Conservation (phyloP, 2,329 filamentous ascomycete species). For the Colletotrichum musae region DNA sequence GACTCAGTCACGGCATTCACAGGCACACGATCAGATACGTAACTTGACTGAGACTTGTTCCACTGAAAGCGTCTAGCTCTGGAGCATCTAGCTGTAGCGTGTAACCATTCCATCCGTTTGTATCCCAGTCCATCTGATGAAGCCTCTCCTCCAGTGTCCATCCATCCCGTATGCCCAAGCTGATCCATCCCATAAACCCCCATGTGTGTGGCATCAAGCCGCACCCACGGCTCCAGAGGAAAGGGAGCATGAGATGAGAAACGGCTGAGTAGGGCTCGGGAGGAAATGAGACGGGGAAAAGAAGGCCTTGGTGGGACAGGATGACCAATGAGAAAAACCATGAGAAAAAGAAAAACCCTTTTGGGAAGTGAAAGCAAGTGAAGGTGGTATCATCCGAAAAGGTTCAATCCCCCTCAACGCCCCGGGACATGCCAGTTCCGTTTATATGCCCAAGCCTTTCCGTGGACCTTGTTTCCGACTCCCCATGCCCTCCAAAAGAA, state of each 20-base stretch:
- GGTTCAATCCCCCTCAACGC: slow-evolving; percentile 29
- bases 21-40: background rate
- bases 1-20: background rate
- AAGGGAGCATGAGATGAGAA: slow-evolving; percentile 1
- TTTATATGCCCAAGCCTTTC: slow-evolving; percentile 28
- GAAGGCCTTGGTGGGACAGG: background rate
- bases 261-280: background rate
- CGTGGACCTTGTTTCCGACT: slow-evolving; percentile 16
- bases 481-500: no score
- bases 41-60: background rate
- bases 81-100: background rate
- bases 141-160: background rate
- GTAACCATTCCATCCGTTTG: background rate
- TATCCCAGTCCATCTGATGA: background rate
- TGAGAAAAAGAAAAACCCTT: slow-evolving; percentile 34
- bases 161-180: background rate
- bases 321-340: slow-evolving; percentile 10
- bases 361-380: slow-evolving; percentile 19
- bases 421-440: slow-evolving; percentile 36
- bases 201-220: slow-evolving; percentile 28
- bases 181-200: background rate
- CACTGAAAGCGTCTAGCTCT: background rate
- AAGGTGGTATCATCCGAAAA: slow-evolving; percentile 41
- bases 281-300: slow-evolving; percentile 5
- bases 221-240: background rate